phyloP scores from a whole-genome alignment of 495 filamentous ascomycete genomes.

The Lentithecium fluviatile region DNA sequence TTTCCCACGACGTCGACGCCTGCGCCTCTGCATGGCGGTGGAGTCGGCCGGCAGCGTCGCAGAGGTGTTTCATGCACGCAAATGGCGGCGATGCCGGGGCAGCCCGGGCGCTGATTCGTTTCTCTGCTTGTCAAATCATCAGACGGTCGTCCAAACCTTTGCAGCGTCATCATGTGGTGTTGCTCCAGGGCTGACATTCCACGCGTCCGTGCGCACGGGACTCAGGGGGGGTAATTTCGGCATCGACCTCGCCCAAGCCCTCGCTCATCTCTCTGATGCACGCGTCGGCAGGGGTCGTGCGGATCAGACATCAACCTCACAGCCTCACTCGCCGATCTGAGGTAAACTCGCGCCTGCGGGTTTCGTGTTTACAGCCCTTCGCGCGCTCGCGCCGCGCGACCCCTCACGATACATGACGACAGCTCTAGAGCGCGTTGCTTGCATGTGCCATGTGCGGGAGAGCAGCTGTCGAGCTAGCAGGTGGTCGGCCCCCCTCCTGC shows the following conservation, averaged over 20 bases:
- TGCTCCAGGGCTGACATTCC: slow-evolving; percentile 22
- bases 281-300: slow-evolving; percentile 21
- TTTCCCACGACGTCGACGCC: background rate
- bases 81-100: background rate
- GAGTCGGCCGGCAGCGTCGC: slow-evolving; percentile 17
- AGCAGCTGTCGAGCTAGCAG: no score
- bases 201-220: slow-evolving; percentile 2
- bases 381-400: no score
- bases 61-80: slow-evolving; percentile 31
- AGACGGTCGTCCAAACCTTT: slow-evolving; percentile 22
- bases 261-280: slow-evolving; percentile 29
- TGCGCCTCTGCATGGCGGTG: background rate
- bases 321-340: slow-evolving; percentile 23
- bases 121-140: slow-evolving; percentile 31
- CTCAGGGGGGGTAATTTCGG: slow-evolving; percentile 32
- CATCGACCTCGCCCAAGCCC: slow-evolving; percentile 15
- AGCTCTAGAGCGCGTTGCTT: background rate
- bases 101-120: slow-evolving; percentile 30
- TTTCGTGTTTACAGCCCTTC: slow-evolving; percentile 9
- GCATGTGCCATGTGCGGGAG: background rate
- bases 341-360: background rate
- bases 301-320: slow-evolving; percentile 22
- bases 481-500: slow-evolving; percentile 7
- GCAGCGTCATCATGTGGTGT: slow-evolving; percentile 22
- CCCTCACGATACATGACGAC: background rate